Percentiles rank a stretch among this genome's conserved stretches.
Evolutionary conservation across 768 basidiomycete genomes (phyloP).

Genomic region (Tricholoma bakamatsutake): DNA sequence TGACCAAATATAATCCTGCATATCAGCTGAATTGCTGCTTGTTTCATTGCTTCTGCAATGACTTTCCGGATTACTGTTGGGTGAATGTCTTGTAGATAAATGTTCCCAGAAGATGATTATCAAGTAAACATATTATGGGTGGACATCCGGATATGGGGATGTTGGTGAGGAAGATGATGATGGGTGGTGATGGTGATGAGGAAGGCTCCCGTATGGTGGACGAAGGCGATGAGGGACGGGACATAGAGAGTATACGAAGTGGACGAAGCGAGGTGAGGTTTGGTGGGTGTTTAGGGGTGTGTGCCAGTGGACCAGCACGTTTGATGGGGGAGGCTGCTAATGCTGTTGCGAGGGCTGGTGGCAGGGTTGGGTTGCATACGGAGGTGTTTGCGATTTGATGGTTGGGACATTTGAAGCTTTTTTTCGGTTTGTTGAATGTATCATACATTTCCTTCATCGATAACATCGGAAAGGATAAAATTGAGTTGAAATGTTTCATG

Average conservation of each 20-base stretch:
- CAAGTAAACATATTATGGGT: too few relatives aligned
- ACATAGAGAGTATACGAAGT: slow-evolving; percentile 8
- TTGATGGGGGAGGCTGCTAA: slow-evolving; percentile 70
- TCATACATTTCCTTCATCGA: too few relatives aligned
- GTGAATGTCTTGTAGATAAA: too few relatives aligned
- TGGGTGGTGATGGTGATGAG: slow-evolving; percentile 8
- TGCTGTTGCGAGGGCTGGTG: slow-evolving; percentile 59
- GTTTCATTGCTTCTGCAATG: too few relatives aligned
- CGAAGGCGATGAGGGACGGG: neutral
- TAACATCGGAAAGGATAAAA: too few relatives aligned
- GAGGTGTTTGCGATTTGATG: slow-evolving; percentile 56
- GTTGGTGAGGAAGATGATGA: slow-evolving; percentile 5
- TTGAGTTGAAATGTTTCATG: too few relatives aligned
- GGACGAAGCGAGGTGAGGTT: slow-evolving; percentile 7
- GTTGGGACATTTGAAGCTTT: too few relatives aligned
- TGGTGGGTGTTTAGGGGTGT: slow-evolving; percentile 66
- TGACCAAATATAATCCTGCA: too few relatives aligned
- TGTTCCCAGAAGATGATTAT: too few relatives aligned
- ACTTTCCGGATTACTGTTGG: too few relatives aligned
- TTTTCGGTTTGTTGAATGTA: too few relatives aligned
- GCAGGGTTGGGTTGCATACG: slow-evolving; percentile 68
- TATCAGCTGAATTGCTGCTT: too few relatives aligned
- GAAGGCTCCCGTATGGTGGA: neutral
- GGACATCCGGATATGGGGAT: slow-evolving; percentile 12
- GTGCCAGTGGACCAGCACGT: slow-evolving; percentile 74